Conservation (phyloP, 768 basidiomycete genomes). For the Sistotremastrum niveocremeum region DNA sequence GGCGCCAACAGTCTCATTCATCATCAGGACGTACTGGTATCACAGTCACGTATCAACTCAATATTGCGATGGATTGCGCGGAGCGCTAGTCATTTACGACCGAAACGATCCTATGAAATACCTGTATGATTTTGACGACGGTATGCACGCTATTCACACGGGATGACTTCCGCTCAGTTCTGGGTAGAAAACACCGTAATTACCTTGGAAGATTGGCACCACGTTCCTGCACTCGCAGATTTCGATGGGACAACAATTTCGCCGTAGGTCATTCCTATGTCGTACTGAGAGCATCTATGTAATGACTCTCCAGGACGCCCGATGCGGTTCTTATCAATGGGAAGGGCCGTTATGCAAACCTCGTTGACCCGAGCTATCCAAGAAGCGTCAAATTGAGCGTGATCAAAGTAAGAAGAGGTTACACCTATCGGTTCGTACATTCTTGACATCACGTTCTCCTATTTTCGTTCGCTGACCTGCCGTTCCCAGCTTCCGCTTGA, state of each 20-base stretch:
- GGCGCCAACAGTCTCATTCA: no score
- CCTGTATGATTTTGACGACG: conserved; percentile 5
- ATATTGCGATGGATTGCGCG: conserved; percentile 8
- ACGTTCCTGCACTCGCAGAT: background rate
- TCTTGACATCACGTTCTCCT: conserved; percentile 27
- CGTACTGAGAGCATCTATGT: conserved; percentile 14
- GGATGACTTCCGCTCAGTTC: background rate
- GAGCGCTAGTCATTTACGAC: conserved; percentile 6
- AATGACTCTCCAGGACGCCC: conserved; percentile 10
- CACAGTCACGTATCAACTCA: conserved; percentile 9
- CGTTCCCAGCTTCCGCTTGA: no score
- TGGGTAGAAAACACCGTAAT: background rate
- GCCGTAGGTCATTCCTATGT: background rate
- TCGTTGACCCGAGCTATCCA: conserved; percentile 3
- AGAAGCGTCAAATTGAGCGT: conserved; percentile 20
- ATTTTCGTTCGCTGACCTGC: background rate
- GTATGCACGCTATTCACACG: background rate
- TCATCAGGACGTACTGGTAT: conserved; percentile 7
- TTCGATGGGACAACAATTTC: no score
- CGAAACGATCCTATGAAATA: conserved; percentile 1
- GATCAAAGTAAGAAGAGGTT: conserved; percentile 15
- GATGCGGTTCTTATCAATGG: conserved; percentile 4
- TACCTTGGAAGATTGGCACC: conserved; percentile 5
- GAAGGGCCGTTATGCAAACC: background rate
- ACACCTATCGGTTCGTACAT: conserved; percentile 24